phyloP scores from a whole-genome alignment of 2,329 filamentous ascomycete genomes.

The Penicillium hordei region DNA sequence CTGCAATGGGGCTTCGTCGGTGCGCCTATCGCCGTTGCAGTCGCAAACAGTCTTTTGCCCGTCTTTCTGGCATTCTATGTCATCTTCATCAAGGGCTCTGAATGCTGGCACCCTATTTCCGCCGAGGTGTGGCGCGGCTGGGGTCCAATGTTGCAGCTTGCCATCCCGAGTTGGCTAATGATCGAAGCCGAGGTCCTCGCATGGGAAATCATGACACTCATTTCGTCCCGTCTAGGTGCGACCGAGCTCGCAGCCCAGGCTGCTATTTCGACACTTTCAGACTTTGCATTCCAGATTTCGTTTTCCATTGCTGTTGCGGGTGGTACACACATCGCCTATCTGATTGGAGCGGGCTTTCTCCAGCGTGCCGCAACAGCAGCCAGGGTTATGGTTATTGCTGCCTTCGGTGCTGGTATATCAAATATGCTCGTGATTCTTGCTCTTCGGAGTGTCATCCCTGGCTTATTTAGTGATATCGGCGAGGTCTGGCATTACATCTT shows the following conservation, averaged over 20 bases:
- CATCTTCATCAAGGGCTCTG: conserved; percentile 63
- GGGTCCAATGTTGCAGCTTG: conserved; percentile 77
- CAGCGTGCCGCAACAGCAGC: conserved; percentile 74
- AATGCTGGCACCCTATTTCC: conserved; percentile 76
- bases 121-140: conserved; percentile 67
- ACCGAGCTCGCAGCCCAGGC: conserved; percentile 80
- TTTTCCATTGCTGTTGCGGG: conserved; percentile 84
- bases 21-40: conserved; percentile 69
- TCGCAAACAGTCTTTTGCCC: conserved; percentile 71
- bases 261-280: conserved; percentile 71
- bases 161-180: conserved; percentile 83
- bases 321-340: conserved; percentile 82
- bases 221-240: conserved; percentile 71
- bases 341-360: conserved; percentile 79
- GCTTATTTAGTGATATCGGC: conserved; percentile 68
- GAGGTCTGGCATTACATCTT: conserved; percentile 67
- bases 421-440: conserved; percentile 68
- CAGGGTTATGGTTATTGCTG: conserved; percentile 66
- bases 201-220: conserved; percentile 81
- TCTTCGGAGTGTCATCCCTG: conserved; percentile 68
- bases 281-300: conserved; percentile 80
- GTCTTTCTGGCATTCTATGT: conserved; percentile 69
- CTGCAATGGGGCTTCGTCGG: conserved; percentile 68
- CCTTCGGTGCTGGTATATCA: conserved; percentile 67
- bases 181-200: conserved; percentile 85